Base-by-base conservation (phyloP, 83 land plant species). In the Diphasiastrum complanatum region DNA sequence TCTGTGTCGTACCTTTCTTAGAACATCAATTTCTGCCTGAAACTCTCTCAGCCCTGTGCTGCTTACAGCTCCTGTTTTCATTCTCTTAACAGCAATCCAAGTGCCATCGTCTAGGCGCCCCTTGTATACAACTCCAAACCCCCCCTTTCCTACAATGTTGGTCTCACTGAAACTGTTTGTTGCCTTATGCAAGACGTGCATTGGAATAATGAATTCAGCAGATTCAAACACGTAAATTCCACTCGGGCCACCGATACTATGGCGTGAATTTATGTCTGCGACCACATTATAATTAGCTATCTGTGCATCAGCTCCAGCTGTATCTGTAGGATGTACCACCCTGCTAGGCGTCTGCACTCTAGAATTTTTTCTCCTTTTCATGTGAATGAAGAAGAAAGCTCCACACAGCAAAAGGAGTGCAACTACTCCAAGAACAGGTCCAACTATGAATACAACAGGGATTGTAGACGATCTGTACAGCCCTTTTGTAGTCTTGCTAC, bases 1-100 rank as follows among this genome's bases (percentile, higher is more conserved):
- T 48, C 95, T 51, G 48, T 87, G 95, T 64, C 89, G 68, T 43
- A 85, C 91, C 63, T 85, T 85, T 0, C 87, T 85, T 5, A 87
- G 76, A 18, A 85, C 86, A 0, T 75, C 77, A 62, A 86, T 79
- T 62, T 86, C 92, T 1, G 92, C 77, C 63, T 81, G 79, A 51
- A 86, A 86, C 52, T 86, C 92, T 14, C 40, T 76, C 77, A 84
- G 18, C 10, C 92, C 92, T 58, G 78, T 84, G 48, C 52, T 64
- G 28, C 79, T 79, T 59, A 81, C 74, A 6, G 67, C 48, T 0
- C 51, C 71, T 10, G 71, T 48, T 60, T 79, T 81, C 85, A 84
- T 81, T 49, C 85, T 69, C 63, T 86, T 86, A 14, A 86, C 89
- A 4, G 92, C 92, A 51, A 86, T 79, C 45, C 69, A 61, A 3